A percentile compares a stretch with the other conserved stretches of the same genome.
Conservation (phyloP, 208 protist species). For the Perkinsela sp. region DNA sequence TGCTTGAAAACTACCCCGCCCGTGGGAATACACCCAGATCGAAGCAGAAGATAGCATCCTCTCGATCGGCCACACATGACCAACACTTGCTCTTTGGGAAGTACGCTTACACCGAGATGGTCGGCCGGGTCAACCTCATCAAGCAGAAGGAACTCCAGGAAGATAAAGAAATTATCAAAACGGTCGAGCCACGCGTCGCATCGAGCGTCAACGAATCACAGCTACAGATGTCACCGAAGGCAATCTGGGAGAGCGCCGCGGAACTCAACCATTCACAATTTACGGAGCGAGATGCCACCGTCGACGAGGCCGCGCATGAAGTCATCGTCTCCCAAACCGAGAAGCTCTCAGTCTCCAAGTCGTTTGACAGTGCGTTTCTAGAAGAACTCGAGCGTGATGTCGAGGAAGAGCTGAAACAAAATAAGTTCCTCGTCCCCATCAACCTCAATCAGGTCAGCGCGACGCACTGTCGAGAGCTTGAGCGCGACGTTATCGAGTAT, state of each 20-base stretch:
- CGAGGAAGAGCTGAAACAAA: slow-evolving; percentile 6
- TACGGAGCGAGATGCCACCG: too few relatives aligned
- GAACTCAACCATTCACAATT: too few relatives aligned
- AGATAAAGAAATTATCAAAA: background rate
- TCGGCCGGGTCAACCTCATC: background rate
- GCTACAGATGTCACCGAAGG: background rate
- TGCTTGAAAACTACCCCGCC: background rate
- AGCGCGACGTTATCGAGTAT: slow-evolving; percentile 52
- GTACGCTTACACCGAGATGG: background rate
- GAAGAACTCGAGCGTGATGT: background rate
- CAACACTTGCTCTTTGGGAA: background rate
- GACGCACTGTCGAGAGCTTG: slow-evolving; percentile 20
- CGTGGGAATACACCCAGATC: background rate
- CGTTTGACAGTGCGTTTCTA: background rate
- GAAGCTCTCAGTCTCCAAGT: slow-evolving; percentile 1
- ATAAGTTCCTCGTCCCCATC: slow-evolving; percentile 16
- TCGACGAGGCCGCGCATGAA: background rate
- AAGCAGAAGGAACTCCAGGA: background rate
- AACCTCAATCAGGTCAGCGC: slow-evolving; percentile 19
- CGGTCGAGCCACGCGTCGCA: background rate
- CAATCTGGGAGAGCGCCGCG: background rate
- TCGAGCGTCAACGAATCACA: background rate
- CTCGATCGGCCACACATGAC: background rate
- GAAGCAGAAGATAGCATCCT: background rate
- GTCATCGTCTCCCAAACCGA: background rate